Evolutionary conservation across 345 rosid genomes (phyloP), one percentile per base, ranked within the genome.

Genomic region (Euphorbia tirucalli): DNA sequence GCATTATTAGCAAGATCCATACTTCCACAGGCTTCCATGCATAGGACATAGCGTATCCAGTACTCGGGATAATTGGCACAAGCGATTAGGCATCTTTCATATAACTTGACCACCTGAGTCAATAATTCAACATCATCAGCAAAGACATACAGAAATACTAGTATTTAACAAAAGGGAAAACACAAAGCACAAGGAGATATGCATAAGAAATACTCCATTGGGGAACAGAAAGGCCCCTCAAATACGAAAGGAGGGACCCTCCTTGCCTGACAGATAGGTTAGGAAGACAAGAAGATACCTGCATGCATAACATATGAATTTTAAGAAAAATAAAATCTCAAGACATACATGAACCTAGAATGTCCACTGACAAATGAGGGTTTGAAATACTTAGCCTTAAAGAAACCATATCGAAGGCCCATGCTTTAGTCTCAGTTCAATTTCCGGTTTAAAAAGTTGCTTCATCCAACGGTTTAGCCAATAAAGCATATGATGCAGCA

Each of bases 391-490:
- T 96, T 91, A 91, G 92, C 95, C 95, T 91, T 81, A 87, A 84
- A 87, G 89, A 78, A 86, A 93, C 92, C 98, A 89, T 87, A 88
- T 82, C 75, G 91, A 88, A 89, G 86, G 88, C 77, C 89, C 92
- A 83, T 80, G 93, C 93, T 88, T 85, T 91, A 86, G 93, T 89
- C 90, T 89, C 98, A 93, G 91, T 87, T 87, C 90, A 90, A 88
- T 85, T 87, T 90, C 96, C 92, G 90, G 85, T 79, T 87, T 78
- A 80, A 95, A 84, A 92, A 83, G 90, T 89, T 82, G 98, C 97
- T 86, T 93, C 93, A 93, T 85, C 99, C 95, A 93, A 91, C 92
- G 90, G 83, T 86, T 88, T 88, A 91, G 95, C 98, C 98, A 93
- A 88, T 84, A 89, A 87, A 85, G 94, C 87, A 90, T 80, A 91